phyloP scores from a whole-genome alignment of 805 yeast species.

The Spathaspora arborariae region DNA sequence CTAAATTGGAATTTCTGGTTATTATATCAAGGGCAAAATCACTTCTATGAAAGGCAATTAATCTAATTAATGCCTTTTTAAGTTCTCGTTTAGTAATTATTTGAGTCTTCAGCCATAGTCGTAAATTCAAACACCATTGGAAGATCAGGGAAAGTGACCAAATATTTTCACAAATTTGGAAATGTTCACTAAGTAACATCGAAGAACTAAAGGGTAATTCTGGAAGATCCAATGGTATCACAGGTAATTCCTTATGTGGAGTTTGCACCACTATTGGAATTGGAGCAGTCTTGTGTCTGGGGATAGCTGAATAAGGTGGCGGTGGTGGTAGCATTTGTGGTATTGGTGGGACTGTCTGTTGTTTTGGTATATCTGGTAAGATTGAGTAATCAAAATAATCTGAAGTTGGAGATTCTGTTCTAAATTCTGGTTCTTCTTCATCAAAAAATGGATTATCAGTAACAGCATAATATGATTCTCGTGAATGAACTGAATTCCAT shows the following conservation, averaged over 20 bases:
- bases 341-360: not conserved
- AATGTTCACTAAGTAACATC: constrained; percentile 42
- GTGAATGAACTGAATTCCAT: constrained; percentile 9
- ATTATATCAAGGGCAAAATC: constrained; percentile 47
- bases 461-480: constrained; percentile 7
- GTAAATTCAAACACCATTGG: constrained; percentile 50
- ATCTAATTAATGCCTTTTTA: constrained; percentile 47
- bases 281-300: not conserved
- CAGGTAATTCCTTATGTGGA: constrained; percentile 32
- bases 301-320: not conserved
- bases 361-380: constrained; percentile 30
- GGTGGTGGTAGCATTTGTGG: not conserved
- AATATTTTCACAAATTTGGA: constrained; percentile 43
- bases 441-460: constrained; percentile 10
- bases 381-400: constrained; percentile 31
- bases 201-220: constrained; percentile 55
- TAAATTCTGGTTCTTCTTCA: constrained; percentile 4
- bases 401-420: constrained; percentile 18
- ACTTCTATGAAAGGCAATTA: constrained; percentile 49
- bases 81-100: constrained; percentile 49
- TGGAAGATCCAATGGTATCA: constrained; percentile 47
- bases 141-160: constrained; percentile 48
- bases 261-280: not conserved
- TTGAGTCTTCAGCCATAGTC: constrained; percentile 51
- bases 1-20: constrained; percentile 48